Base-by-base conservation (phyloP, 345 rosid genomes). In the Salix udensis region DNA sequence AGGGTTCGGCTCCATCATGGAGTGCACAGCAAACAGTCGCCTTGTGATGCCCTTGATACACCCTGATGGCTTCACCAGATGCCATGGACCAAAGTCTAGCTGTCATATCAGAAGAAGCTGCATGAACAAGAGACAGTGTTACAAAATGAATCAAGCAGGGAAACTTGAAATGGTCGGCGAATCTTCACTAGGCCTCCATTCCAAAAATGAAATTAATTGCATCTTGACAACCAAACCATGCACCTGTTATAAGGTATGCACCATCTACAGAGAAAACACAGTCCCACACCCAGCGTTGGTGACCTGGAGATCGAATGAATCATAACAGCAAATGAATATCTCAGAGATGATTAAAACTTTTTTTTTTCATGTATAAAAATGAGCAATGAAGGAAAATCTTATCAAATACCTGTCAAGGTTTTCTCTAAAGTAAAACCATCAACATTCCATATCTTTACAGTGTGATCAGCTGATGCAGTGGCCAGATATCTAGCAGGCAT, bases 251-350 rank as follows among this genome's bases (percentile, higher is more conserved):
- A 66, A 93, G 91, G 85, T 88, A 96, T 68, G 97, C 98, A 72
- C 98, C 99, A 76, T 96, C 99, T 19, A 93, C 99, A 4, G 98
- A 96, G 86, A 96, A 96, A 84, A 94, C 97, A 40, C 97, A 93
- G 83, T 96, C 98, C 99, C 98, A 93, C 1, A 96, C 97, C 98
- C 99, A 96, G 68, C 97, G 94, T 64, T 86, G 88, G 78, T 96
- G 99, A 81, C 99, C 99, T 93, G 84, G 71, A 80, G 23, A 50
- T 53, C 26, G 73, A 65, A 81, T 12, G 19, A 40, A 75, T 68
- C 30, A 70, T 50, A 52, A 14, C 30, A 39, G 12, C 31, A 31
- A 16, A 4, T n/a, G 40, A 30, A 6, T 11, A 23, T 62, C 11
- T n/a, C 24, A 0, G 30, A 62, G 30, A 61, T 61, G 66, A 13